Conservation (phyloP, 2,329 filamentous ascomycete genomes). For the Cladophialophora psammophila region DNA sequence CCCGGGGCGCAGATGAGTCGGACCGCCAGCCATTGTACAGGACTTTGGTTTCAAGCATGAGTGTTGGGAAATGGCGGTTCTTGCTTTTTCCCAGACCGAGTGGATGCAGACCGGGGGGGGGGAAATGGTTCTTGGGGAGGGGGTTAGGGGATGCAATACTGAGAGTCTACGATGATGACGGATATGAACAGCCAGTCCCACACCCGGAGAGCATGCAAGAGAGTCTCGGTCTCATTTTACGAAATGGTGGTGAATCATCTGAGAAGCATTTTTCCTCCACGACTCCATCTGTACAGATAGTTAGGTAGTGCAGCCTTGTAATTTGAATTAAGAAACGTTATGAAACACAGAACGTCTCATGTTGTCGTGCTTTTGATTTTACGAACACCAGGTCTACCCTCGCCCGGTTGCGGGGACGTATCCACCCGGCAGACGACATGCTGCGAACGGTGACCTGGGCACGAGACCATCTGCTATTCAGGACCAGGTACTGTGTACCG, state of each 20-base stretch:
- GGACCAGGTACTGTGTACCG: too few relatives aligned
- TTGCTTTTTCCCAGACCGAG: background rate
- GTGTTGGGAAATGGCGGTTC: background rate
- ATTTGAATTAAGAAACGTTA: slow-evolving; percentile 20
- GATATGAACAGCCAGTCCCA: slow-evolving; percentile 18
- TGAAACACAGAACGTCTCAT: slow-evolving; percentile 5
- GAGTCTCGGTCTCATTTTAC: slow-evolving; percentile 12
- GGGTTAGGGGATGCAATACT: background rate
- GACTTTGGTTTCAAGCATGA: slow-evolving; percentile 6
- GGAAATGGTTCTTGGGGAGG: background rate
- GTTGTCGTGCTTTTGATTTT: background rate
- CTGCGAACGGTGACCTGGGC: too few relatives aligned
- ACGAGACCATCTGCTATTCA: too few relatives aligned
- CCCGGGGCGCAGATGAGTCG: slow-evolving; percentile 20
- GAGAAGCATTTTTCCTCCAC: slow-evolving; percentile 11
- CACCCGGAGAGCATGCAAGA: slow-evolving; percentile 14
- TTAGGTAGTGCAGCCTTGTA: slow-evolving; percentile 20
- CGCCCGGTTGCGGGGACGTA: too few relatives aligned
- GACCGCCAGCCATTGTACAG: background rate
- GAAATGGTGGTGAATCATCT: slow-evolving; percentile 19
- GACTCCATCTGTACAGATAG: slow-evolving; percentile 18
- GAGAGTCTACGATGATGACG: slow-evolving; percentile 12
- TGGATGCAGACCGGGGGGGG: background rate
- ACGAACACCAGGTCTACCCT: too few relatives aligned
- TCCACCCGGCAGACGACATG: too few relatives aligned